Percentiles rank a stretch among this genome's conserved stretches.
These are phyloP conservation scores for Brassica carinata DNA, from an alignment of 345 rosid species.

Conservation along the genomic window DNA sequence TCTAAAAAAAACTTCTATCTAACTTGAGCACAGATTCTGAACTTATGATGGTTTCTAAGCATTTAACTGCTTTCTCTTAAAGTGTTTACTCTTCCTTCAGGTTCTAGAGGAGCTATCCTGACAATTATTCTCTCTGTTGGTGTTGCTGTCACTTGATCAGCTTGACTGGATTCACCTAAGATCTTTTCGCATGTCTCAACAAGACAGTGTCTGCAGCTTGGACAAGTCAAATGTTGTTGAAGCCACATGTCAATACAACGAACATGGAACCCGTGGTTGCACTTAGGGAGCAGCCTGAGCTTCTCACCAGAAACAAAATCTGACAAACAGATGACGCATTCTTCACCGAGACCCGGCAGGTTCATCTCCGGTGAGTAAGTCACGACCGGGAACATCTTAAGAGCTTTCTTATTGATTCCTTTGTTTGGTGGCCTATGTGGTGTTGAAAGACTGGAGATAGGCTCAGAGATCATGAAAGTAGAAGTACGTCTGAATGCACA, in stretches of 20 bases:
- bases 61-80: not conserved
- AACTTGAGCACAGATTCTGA: not conserved
- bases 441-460: not conserved
- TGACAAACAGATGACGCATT: not conserved
- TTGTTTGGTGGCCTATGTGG: not conserved
- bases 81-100: slow-evolving; percentile 4
- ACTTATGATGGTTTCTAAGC: not conserved
- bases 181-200: slow-evolving; percentile 4
- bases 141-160: not conserved
- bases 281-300: not conserved
- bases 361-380: not conserved
- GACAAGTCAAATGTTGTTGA: slow-evolving; percentile 1
- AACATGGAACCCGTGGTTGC: not conserved
- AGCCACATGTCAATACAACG: not conserved
- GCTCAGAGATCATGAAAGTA: not conserved
- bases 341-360: not conserved
- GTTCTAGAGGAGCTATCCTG: not conserved
- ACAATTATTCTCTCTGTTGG: not conserved
- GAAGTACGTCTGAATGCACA: not conserved
- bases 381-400: slow-evolving; percentile 3
- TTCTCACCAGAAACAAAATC: not conserved
- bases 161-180: not conserved
- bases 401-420: not conserved
- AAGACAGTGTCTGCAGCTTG: not conserved
- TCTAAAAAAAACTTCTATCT: slow-evolving; percentile 7